phyloP scores from a whole-genome alignment of 202 grass and related monocot genomes.

The Dendrocalamus latiflorus region DNA sequence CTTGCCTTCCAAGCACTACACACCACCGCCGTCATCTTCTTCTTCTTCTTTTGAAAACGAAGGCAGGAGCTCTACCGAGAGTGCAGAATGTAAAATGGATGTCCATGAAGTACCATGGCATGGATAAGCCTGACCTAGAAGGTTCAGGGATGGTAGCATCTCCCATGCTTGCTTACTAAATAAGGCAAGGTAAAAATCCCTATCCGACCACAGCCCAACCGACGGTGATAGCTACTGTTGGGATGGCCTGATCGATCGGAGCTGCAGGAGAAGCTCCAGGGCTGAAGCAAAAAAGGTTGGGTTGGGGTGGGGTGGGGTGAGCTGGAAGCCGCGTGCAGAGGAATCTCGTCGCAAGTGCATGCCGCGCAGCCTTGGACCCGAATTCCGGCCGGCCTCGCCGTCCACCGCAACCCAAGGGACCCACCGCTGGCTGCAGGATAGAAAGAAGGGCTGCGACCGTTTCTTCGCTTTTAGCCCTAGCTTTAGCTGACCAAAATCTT shows the following conservation, averaged over 20 bases:
- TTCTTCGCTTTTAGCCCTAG: background rate
- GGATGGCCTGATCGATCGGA: background rate
- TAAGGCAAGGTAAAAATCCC: background rate
- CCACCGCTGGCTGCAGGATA: background rate
- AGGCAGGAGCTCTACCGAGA: too few relatives aligned
- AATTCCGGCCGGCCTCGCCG: background rate
- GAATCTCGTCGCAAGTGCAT: background rate
- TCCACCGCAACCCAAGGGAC: background rate
- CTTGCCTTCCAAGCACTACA: too few relatives aligned
- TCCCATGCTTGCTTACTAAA: background rate
- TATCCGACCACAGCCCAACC: too few relatives aligned
- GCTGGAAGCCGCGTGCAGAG: background rate
- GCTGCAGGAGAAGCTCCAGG: background rate
- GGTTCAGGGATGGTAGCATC: background rate
- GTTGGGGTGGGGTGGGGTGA: background rate
- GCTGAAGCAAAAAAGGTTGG: background rate
- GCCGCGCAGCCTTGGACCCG: background rate
- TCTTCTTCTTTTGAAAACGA: too few relatives aligned
- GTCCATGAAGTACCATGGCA: too few relatives aligned
- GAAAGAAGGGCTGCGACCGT: background rate
- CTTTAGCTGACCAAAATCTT: background rate
- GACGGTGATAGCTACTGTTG: background rate
- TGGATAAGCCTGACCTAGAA: too few relatives aligned
- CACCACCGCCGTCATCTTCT: too few relatives aligned
- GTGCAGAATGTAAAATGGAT: too few relatives aligned